Evolutionary conservation across 148 eudicot species (phyloP).

Genomic region (Rheum nobile): DNA sequence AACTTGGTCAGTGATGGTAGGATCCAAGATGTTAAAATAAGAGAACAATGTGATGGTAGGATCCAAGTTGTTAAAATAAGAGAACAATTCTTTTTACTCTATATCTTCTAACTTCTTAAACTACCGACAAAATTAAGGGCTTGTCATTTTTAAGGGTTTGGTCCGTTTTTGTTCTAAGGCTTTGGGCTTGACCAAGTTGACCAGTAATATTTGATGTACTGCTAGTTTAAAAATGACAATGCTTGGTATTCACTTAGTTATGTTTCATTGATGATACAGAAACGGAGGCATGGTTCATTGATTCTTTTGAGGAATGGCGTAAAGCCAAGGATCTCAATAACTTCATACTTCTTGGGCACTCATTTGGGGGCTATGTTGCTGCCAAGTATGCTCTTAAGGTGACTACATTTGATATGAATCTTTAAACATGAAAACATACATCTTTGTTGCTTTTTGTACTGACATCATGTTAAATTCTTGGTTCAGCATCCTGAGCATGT

Average conservation of each 20-base stretch:
- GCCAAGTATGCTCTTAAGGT: slow-evolving; percentile 92
- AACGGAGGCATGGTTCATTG: slow-evolving; percentile 96
- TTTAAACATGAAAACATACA: not conserved
- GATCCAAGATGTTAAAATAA: too few relatives aligned
- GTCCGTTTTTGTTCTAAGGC: too few relatives aligned
- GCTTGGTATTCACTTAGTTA: not conserved
- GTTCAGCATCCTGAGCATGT: slow-evolving; percentile 87
- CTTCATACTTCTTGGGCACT: slow-evolving; percentile 89
- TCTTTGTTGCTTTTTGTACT: not conserved
- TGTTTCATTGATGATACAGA: slow-evolving; percentile 32
- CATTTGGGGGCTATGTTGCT: slow-evolving; percentile 96
- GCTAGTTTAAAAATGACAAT: not conserved
- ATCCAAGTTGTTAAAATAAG: not conserved
- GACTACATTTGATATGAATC: slow-evolving; percentile 8
- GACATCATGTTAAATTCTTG: slow-evolving; percentile 5
- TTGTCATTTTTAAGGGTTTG: not conserved
- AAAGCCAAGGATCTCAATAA: slow-evolving; percentile 67
- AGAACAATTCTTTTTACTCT: not conserved
- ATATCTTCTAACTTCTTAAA: too few relatives aligned
- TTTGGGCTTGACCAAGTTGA: too few relatives aligned
- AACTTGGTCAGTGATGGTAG: not conserved
- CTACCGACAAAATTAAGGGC: not conserved
- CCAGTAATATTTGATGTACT: too few relatives aligned
- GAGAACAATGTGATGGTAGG: too few relatives aligned
- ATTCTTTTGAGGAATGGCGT: slow-evolving; percentile 95